Evolutionary conservation across 1,139 yeast genomes (phyloP).

Genomic region (Debaryomyces sp.): DNA sequence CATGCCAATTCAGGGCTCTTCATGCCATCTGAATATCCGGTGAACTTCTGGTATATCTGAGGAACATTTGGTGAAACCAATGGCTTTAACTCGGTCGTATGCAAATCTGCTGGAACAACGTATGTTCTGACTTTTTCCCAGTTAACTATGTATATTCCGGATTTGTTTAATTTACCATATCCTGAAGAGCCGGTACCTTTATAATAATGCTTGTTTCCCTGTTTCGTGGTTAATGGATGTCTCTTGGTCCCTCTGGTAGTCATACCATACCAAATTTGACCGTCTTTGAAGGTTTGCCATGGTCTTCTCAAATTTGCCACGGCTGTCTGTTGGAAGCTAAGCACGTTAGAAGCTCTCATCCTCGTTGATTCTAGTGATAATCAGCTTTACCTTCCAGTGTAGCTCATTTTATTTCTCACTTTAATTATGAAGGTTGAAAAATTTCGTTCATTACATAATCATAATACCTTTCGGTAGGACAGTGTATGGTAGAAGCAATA

Average conservation of each 20-base stretch:
- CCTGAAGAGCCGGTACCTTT: slow-evolving; percentile 97
- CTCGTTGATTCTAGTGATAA: background rate
- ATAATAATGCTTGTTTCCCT: slow-evolving; percentile 91
- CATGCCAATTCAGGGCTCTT: slow-evolving; percentile 75
- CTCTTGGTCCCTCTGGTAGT: slow-evolving; percentile 82
- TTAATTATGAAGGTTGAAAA: slow-evolving; percentile 1
- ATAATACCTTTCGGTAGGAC: background rate
- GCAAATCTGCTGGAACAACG: slow-evolving; percentile 69
- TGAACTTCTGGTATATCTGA: slow-evolving; percentile 63
- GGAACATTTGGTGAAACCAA: slow-evolving; percentile 74
- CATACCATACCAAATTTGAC: slow-evolving; percentile 79
- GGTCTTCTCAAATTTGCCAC: slow-evolving; percentile 68
- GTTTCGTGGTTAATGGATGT: slow-evolving; percentile 84
- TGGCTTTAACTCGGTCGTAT: slow-evolving; percentile 59
- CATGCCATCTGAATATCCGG: slow-evolving; percentile 73
- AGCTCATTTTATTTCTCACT: slow-evolving; percentile 1
- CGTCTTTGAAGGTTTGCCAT: slow-evolving; percentile 85
- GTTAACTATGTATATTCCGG: slow-evolving; percentile 75
- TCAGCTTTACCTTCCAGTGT: background rate
- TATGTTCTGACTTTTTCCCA: slow-evolving; percentile 90
- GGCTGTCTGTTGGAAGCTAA: slow-evolving; percentile 57
- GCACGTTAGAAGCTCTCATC: slow-evolving; percentile 59
- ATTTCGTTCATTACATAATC: slow-evolving; percentile 9
- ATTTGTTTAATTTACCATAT: slow-evolving; percentile 75
- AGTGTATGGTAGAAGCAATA: background rate